phyloP scores from a whole-genome alignment of 345 rosid genomes.

The Arabidopsis suecica region DNA sequence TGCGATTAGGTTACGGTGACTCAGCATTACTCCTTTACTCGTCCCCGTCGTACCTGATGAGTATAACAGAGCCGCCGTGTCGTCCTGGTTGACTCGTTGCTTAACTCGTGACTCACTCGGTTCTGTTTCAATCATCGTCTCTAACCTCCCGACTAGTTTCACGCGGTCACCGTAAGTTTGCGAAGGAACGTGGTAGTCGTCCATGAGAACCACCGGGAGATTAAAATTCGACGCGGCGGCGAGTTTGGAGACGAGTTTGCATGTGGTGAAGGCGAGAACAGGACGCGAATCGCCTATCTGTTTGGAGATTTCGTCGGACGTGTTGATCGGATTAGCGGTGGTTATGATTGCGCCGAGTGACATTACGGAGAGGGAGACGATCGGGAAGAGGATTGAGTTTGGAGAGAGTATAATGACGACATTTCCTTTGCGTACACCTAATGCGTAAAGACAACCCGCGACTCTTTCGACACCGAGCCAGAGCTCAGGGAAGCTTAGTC shows the following conservation, averaged over 20 bases:
- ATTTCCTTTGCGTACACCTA: slow-evolving; percentile 81
- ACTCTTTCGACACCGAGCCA: slow-evolving; percentile 80
- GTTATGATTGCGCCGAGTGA: slow-evolving; percentile 91
- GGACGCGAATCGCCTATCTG: slow-evolving; percentile 72
- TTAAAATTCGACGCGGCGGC: slow-evolving; percentile 35
- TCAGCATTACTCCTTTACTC: slow-evolving; percentile 84
- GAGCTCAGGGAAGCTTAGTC: slow-evolving; percentile 63
- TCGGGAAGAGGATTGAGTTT: slow-evolving; percentile 81
- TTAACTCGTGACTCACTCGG: slow-evolving; percentile 48
- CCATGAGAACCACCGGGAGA: slow-evolving; percentile 62
- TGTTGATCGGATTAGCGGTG: slow-evolving; percentile 88
- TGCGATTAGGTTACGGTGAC: slow-evolving; percentile 74
- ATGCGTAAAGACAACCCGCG: slow-evolving; percentile 53
- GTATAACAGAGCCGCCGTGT: slow-evolving; percentile 83
- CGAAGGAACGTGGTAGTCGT: slow-evolving; percentile 19
- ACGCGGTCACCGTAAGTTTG: background rate
- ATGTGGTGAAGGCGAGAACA: slow-evolving; percentile 66
- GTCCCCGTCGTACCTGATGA: slow-evolving; percentile 94
- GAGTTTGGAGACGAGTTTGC: slow-evolving; percentile 63
- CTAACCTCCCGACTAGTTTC: slow-evolving; percentile 54
- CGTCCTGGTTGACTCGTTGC: slow-evolving; percentile 70
- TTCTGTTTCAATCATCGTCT: slow-evolving; percentile 52
- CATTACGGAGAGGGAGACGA: slow-evolving; percentile 88
- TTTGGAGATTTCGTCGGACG: slow-evolving; percentile 64
- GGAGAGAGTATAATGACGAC: slow-evolving; percentile 84